Conservation (phyloP, 176 grass and related monocot species). For the Eragrostis curvula region DNA sequence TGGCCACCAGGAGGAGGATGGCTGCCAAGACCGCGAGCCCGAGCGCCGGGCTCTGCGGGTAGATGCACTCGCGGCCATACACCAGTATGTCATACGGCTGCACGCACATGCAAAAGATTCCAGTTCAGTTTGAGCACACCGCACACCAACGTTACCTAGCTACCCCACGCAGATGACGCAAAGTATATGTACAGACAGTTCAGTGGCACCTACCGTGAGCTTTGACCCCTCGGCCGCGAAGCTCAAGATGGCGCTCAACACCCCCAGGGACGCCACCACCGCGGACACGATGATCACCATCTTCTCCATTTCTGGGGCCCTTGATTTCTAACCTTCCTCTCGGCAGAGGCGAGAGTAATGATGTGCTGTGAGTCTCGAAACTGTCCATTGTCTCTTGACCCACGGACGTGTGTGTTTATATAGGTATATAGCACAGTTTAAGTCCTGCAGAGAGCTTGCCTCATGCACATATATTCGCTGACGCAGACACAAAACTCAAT, state of each 20-base stretch:
- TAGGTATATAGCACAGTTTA: too few species aligned
- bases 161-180: too few species aligned
- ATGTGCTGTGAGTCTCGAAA: too few species aligned
- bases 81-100: not conserved
- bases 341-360: too few species aligned
- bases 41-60: slow-evolving; percentile 1
- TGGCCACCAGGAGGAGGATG: slow-evolving; percentile 37
- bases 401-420: too few species aligned
- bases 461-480: too few species aligned
- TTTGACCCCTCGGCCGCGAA: slow-evolving; percentile 44
- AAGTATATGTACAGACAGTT: too few species aligned
- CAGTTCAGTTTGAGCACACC: too few species aligned
- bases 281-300: slow-evolving; percentile 1
- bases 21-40: slow-evolving; percentile 25
- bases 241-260: slow-evolving; percentile 11
- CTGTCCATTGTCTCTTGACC: too few species aligned
- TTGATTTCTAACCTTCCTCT: not conserved
- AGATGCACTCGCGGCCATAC: not conserved
- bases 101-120: not conserved
- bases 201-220: slow-evolving; percentile 9
- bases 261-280: not conserved
- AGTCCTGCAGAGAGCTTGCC: too few species aligned
- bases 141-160: too few species aligned
- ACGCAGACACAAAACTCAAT: too few species aligned
- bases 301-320: not conserved